Conservation (phyloP, 208 protist genomes). For the Leishmania braziliensis region DNA sequence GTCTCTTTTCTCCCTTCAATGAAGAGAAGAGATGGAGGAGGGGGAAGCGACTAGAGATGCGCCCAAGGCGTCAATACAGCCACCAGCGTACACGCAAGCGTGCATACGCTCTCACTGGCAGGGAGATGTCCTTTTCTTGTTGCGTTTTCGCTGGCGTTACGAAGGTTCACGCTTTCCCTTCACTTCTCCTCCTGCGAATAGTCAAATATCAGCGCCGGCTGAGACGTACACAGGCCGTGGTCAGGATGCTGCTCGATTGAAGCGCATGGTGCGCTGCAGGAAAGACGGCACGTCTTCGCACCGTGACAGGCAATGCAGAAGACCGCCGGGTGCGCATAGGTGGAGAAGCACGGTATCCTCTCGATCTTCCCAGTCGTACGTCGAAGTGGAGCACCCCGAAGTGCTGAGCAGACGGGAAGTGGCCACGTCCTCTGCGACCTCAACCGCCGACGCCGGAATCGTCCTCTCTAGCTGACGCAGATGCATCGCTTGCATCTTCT, state of each 20-base stretch:
- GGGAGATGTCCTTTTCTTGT: background rate
- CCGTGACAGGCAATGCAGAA: conserved; percentile 6
- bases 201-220: too few relatives aligned
- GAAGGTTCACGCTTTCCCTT: background rate
- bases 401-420: background rate
- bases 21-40: too few relatives aligned
- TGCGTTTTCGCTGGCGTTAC: background rate
- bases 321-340: conserved; percentile 14
- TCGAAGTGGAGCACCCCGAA: background rate
- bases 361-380: conserved; percentile 24
- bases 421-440: background rate
- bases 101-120: too few relatives aligned
- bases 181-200: background rate
- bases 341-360: conserved; percentile 32
- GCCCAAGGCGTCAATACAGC: too few relatives aligned
- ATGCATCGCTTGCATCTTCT: conserved; percentile 3
- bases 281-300: conserved; percentile 27
- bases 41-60: too few relatives aligned
- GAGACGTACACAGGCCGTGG: too few relatives aligned
- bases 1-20: too few relatives aligned
- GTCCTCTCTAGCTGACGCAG: conserved; percentile 6
- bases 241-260: conserved; percentile 4
- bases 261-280: conserved; percentile 15
- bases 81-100: too few relatives aligned
- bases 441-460: background rate